These are phyloP conservation scores for Chaetomiaceae sp. DNA, from an alignment of 2,329 filamentous ascomycete species.

Conservation along the genomic window DNA sequence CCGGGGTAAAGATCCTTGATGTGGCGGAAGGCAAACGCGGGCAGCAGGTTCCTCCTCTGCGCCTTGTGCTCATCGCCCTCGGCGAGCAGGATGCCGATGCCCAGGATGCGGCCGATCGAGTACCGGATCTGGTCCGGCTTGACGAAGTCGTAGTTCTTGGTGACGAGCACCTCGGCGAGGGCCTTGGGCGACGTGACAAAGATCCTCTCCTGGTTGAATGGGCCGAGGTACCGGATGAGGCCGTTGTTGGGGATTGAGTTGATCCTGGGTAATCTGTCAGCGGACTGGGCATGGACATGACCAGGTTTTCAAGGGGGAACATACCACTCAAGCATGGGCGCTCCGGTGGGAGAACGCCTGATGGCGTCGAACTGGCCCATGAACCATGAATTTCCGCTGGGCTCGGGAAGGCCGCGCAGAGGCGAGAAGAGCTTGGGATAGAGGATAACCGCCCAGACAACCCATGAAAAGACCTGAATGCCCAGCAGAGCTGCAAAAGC, in stretches of 20 bases:
- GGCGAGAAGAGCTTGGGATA: slow-evolving; percentile 50
- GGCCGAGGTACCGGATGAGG: slow-evolving; percentile 60
- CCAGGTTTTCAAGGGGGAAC: not conserved
- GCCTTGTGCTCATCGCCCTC: slow-evolving; percentile 89
- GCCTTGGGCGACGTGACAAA: slow-evolving; percentile 59
- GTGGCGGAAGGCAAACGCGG: slow-evolving; percentile 81
- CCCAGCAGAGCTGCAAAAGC: slow-evolving; percentile 37
- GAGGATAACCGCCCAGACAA: slow-evolving; percentile 41
- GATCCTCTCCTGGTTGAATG: slow-evolving; percentile 61
- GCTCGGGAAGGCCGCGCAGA: slow-evolving; percentile 44
- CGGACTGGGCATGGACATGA: not conserved
- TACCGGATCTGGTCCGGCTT: slow-evolving; percentile 55
- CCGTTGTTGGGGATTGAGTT: slow-evolving; percentile 62
- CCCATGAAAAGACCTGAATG: slow-evolving; percentile 34
- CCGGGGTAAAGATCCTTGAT: slow-evolving; percentile 78
- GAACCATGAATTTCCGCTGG: slow-evolving; percentile 40
- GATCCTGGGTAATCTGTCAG: slow-evolving; percentile 44
- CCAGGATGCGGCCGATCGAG: slow-evolving; percentile 60
- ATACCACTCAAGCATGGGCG: slow-evolving; percentile 47
- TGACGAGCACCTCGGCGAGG: slow-evolving; percentile 65
- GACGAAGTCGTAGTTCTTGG: slow-evolving; percentile 64
- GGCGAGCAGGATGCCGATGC: slow-evolving; percentile 69
- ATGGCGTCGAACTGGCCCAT: slow-evolving; percentile 47
- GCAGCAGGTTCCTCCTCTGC: slow-evolving; percentile 73
- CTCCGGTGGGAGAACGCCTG: slow-evolving; percentile 36